phyloP scores from a whole-genome alignment of 23 red algal genomes.

The Gracilaria vermiculophylla region DNA sequence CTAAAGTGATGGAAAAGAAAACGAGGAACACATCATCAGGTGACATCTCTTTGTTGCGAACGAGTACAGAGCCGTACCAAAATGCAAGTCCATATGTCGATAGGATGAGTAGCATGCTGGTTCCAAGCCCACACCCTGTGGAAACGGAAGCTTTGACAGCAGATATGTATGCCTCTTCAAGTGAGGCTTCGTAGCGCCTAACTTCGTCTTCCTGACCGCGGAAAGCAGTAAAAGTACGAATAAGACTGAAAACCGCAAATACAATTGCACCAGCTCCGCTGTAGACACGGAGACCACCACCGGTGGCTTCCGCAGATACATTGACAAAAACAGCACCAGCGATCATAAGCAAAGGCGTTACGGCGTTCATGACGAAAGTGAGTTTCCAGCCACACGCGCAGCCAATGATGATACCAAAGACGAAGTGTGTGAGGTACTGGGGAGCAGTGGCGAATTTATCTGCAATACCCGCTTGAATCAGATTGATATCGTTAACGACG shows the following conservation, averaged over 20 bases:
- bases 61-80: slow-evolving; percentile 35
- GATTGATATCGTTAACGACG: slow-evolving; percentile 24
- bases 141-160: slow-evolving; percentile 20
- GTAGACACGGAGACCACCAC: slow-evolving; percentile 51
- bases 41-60: slow-evolving; percentile 11
- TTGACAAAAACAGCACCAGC: slow-evolving; percentile 50
- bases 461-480: slow-evolving; percentile 31
- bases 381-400: slow-evolving; percentile 45
- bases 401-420: slow-evolving; percentile 9
- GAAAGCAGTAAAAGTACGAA: slow-evolving; percentile 75
- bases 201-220: slow-evolving; percentile 63
- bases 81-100: slow-evolving; percentile 1
- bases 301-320: slow-evolving; percentile 19
- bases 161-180: slow-evolving; percentile 21
- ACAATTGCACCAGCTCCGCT: slow-evolving; percentile 46
- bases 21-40: slow-evolving; percentile 63
- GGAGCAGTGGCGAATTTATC: slow-evolving; percentile 33
- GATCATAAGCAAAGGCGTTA: slow-evolving; percentile 50
- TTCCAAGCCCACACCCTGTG: slow-evolving; percentile 39
- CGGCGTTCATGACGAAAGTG: slow-evolving; percentile 46
- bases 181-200: slow-evolving; percentile 31
- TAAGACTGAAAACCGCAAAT: slow-evolving; percentile 54
- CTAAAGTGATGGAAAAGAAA: slow-evolving; percentile 70
- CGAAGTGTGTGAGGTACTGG: slow-evolving; percentile 47
- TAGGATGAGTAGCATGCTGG: slow-evolving; percentile 10